These are phyloP conservation scores for Kingdonia uniflora DNA, from an alignment of 164 flowering plant species.

Conservation along the genomic window DNA sequence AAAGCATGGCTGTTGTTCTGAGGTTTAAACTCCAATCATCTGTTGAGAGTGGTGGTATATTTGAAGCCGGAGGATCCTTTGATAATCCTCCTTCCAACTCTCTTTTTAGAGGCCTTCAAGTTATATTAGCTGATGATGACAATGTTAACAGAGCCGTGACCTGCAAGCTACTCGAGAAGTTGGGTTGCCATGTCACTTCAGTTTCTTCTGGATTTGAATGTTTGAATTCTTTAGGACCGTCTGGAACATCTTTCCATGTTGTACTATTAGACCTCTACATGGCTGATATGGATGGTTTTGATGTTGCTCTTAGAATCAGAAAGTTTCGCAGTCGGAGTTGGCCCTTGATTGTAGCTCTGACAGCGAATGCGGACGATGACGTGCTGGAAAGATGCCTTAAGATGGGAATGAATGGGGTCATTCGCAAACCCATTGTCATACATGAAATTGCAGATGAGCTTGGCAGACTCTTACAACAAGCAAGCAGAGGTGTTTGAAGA, in stretches of 20 bases:
- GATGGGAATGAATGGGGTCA: conserved; percentile 66
- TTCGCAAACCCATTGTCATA: conserved; percentile 58
- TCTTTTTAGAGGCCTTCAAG: too few relatives aligned
- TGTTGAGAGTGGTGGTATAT: conserved; percentile 19
- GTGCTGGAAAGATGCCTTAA: conserved; percentile 49
- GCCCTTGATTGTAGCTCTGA: conserved; percentile 64
- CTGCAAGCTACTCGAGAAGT: conserved; percentile 58
- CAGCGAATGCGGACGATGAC: conserved; percentile 55
- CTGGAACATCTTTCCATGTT: conserved; percentile 39
- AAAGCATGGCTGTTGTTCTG: conserved; percentile 59
- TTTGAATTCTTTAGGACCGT: conserved; percentile 41
- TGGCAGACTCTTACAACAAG: conserved; percentile 42
- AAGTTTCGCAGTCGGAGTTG: conserved; percentile 51
- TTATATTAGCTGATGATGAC: too few relatives aligned
- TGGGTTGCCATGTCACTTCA: conserved; percentile 71
- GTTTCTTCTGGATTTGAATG: conserved; percentile 80
- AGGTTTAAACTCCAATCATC: conserved; percentile 47
- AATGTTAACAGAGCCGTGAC: conserved; percentile 63
- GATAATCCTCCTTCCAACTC: conserved; percentile 28
- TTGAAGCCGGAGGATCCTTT: conserved; percentile 40
- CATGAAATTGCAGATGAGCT: conserved; percentile 65
- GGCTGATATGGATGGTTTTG: conserved; percentile 80
- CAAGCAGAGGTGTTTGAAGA: conserved; percentile 23
- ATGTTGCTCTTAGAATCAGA: conserved; percentile 52
- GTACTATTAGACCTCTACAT: conserved; percentile 68